Base-by-base conservation (phyloP, 2,329 filamentous ascomycete species). In the Cladophialophora exuberans region DNA sequence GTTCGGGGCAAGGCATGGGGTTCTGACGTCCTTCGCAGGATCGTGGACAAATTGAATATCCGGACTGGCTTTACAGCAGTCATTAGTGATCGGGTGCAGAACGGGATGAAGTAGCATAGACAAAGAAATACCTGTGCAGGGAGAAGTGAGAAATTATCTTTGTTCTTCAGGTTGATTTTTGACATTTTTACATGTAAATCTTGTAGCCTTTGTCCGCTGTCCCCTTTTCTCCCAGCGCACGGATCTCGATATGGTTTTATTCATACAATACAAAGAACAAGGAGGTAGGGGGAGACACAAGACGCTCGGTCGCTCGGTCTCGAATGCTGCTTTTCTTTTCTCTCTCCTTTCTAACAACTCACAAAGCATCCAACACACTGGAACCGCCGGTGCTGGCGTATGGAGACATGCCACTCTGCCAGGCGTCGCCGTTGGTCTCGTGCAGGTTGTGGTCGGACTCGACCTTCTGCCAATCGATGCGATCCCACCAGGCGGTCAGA, bases 401-500 rank as follows among this genome's bases (percentile, higher is more conserved):
- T 22, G 33, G 33, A n/a, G 23, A 36, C 17, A 28, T 51, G 36
- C 25, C 38, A 18, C 20, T 42, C 17, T 39, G 25, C 38, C 23
- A 28, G 13, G 26, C 26, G 42, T 45, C 25, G 17, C 52, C 38
- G 18, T 43, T 38, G 36, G 46, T 44, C 44, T 55, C 42, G 31
- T 49, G 49, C 49, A 53, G 35, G 36, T 30, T 38, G 9, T 49
- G 49, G 9, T 54, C 43, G 20, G 50, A 42, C 47, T 61, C 54
- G 45, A 96, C 92, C 58, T 81, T 78, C 45, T 85, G 76, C 94
- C 94, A 99, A 74, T 99, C 84, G 63, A 99, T 86, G 49, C 78
- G 79, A 46, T 89, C 75, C 94, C 94, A 99, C 93, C 93, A 97
- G 36, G 80, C 79, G 69, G 88, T 82, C 49, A 92, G 79, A 71